Conservation (phyloP, 2,329 filamentous ascomycete genomes). For the Raffaelea albimanens region DNA sequence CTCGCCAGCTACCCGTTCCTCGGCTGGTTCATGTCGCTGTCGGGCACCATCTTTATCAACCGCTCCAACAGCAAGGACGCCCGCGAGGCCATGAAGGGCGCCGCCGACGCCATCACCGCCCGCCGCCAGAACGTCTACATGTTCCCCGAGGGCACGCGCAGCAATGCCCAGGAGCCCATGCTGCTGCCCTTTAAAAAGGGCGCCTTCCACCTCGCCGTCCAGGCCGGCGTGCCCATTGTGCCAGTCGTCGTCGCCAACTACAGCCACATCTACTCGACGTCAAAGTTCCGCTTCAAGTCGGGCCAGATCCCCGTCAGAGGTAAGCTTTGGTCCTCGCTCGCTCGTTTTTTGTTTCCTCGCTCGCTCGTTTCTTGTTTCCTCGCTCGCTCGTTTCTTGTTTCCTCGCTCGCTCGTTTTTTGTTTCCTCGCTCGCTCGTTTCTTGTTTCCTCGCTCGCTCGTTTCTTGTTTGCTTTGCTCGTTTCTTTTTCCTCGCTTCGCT, state of each 20-base stretch:
- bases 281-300: conserved; percentile 53
- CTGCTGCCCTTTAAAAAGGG: conserved; percentile 98
- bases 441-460: conserved; percentile 1
- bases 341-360: conserved; percentile 3
- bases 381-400: neutral
- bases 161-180: conserved; percentile 71
- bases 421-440: conserved; percentile 5
- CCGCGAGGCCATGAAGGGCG: conserved; percentile 74
- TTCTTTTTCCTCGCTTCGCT: conserved; percentile 5
- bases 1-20: conserved; percentile 73
- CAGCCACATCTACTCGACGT: conserved; percentile 59
- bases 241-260: conserved; percentile 78
- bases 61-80: conserved; percentile 76
- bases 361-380: neutral
- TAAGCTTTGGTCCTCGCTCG: conserved; percentile 23
- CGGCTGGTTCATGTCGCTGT: conserved; percentile 89
- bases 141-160: conserved; percentile 88
- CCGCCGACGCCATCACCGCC: conserved; percentile 67
- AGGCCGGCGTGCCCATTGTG: conserved; percentile 88
- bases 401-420: neutral
- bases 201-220: conserved; percentile 89
- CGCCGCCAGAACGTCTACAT: conserved; percentile 72
- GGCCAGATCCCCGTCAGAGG: conserved; percentile 69
- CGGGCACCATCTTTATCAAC: conserved; percentile 91
- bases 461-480: neutral